Base-by-base conservation (phyloP, 768 basidiomycete species). In the Agaricus sinodeliciosus region DNA sequence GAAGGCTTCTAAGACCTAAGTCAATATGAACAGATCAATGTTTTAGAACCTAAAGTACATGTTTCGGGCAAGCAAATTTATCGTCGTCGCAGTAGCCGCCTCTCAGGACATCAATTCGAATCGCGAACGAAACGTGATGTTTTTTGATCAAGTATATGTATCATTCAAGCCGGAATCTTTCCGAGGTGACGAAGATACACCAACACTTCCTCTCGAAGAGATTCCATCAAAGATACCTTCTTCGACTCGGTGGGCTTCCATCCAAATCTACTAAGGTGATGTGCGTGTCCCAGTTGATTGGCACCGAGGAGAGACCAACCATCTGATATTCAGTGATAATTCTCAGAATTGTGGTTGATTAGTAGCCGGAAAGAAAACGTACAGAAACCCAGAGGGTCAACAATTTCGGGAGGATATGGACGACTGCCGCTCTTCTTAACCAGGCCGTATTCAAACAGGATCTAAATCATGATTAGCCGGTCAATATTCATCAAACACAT, bases 281-380 rank as follows among this genome's bases (percentile, higher is more conserved):
- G 60, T 0, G 69, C 55, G 26, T 62, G 66, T n/a, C 63, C 68
- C 42, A 68, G 66, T 8, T 62, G 62, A 52, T 70, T 76, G 4
- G 71, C 67, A 2, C 70, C 74, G 12, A 75, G 51, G 12, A 73
- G 55, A 9, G 65, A 70, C 74, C 71, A 76, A 8, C 69, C 72
- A 36, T 63, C 74, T 75, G 31, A 25, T 8, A 22, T 22, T 3
- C 37, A 1, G 19, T 34, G 16, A 39, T 15, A 1, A 9, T 18
- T 15, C 25, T 47, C 28, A 37, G 36, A 43, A 26, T 4, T 6
- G 5, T 15, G 8, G 13, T 28, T 18, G n/a, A 15, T 37, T 12
- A 22, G 41, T 11, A 34, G 11, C 7, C 45, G 40, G 5, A 5
- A 45, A n/a, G 6, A 26, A 15, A 11, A 62, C 74, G 59, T 56